A percentile compares a stretch with the other conserved stretches of the same genome.
Evolutionary conservation across 768 basidiomycete species (phyloP).

Genomic region (Kwoniella sp.): DNA sequence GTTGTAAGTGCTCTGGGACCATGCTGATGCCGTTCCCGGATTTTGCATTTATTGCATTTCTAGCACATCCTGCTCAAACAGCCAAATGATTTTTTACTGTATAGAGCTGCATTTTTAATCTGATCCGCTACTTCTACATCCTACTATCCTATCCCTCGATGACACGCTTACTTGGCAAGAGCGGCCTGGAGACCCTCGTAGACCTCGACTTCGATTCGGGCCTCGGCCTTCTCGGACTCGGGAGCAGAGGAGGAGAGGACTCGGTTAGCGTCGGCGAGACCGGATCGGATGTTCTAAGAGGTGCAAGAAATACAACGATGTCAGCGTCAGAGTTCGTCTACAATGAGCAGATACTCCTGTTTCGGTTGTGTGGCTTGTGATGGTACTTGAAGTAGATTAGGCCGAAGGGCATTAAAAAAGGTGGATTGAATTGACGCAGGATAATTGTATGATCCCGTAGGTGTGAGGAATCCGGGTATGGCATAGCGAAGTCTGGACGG

Average conservation of each 20-base stretch:
- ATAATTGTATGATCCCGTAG: conserved; percentile 77
- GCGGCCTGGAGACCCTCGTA: conserved; percentile 94
- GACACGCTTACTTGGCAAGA: conserved; percentile 58
- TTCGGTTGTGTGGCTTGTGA: too few species aligned
- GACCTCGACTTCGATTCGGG: conserved; percentile 90
- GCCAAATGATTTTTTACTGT: too few species aligned
- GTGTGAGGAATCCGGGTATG: background rate
- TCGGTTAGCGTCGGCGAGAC: conserved; percentile 83
- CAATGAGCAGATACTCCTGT: too few species aligned
- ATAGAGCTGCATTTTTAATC: background rate
- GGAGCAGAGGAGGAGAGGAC: conserved; percentile 79
- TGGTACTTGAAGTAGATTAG: too few species aligned
- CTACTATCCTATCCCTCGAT: background rate
- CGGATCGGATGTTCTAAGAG: conserved; percentile 78
- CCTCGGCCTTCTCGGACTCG: conserved; percentile 91
- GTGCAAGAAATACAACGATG: background rate
- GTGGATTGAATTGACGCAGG: too few species aligned
- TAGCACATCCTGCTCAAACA: too few species aligned
- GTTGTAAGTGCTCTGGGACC: too few species aligned
- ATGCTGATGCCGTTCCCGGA: too few species aligned
- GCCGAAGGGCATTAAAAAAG: too few species aligned
- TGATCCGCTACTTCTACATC: background rate
- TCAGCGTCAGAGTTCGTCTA: too few species aligned
- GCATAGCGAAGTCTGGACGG: background rate
- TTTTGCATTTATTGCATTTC: too few species aligned